These are phyloP conservation scores for Hansfordia pulvinata DNA, from an alignment of 2,329 filamentous ascomycete genomes.

Conservation along the genomic window DNA sequence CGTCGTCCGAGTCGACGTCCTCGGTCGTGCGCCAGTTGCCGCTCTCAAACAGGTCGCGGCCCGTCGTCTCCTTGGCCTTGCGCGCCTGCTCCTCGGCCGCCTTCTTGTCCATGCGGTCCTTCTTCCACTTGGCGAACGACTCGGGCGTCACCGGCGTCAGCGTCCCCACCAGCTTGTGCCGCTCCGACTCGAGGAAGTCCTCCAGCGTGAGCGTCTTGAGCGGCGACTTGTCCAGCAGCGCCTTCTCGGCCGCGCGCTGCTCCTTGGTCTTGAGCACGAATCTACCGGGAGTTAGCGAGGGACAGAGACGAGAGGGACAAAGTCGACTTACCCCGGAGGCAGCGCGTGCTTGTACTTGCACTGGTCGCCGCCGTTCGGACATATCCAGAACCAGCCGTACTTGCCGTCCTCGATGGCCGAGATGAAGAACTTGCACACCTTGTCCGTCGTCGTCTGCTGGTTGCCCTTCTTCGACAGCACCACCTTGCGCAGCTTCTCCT, in stretches of 20 bases:
- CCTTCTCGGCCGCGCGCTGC: constrained; percentile 89
- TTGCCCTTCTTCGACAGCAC: constrained; percentile 96
- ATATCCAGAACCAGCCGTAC: constrained; percentile 98
- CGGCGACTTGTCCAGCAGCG: constrained; percentile 87
- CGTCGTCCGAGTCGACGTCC: constrained; percentile 45
- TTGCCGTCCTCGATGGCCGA: constrained; percentile 95
- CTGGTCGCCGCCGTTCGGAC: constrained; percentile 90
- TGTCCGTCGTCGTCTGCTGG: constrained; percentile 87
- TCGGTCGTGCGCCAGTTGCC: constrained; percentile 73
- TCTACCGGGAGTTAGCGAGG: no score
- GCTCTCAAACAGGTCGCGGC: constrained; percentile 89
- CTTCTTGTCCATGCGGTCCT: constrained; percentile 89
- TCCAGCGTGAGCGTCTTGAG: constrained; percentile 89
- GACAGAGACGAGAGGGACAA: constrained; percentile 1
- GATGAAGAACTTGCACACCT: constrained; percentile 98
- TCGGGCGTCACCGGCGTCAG: constrained; percentile 91
- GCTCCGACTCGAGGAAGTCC: constrained; percentile 92
- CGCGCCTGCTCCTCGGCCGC: constrained; percentile 82
- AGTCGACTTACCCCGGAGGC: constrained; percentile 66
- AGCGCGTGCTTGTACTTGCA: constrained; percentile 98
- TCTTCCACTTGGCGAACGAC: constrained; percentile 93
- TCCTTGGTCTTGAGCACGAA: constrained; percentile 98
- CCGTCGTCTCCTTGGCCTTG: constrained; percentile 89
- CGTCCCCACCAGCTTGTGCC: constrained; percentile 84
- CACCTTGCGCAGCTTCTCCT: constrained; percentile 84